Evolutionary conservation across 495 filamentous ascomycete species (phyloP), one percentile per base, ranked within the genome.

Genomic region (Talaromyces liani): DNA sequence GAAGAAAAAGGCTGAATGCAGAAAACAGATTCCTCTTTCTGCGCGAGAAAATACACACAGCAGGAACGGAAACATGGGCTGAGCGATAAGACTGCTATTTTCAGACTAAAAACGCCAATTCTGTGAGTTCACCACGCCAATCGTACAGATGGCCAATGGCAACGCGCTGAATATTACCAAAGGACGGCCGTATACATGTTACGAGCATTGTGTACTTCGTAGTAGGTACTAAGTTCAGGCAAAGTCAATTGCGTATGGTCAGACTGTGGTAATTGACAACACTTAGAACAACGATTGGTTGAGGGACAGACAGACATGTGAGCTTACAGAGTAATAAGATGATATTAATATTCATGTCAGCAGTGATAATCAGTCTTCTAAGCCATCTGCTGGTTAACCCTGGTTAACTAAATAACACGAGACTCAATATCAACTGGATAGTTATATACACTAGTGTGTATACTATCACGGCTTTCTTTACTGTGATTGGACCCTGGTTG

Each of bases 41-140:
- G 33, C 1, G n/a, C 1, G n/a, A 6, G n/a, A 45, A 45, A 7
- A 31, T 7, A 7, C 4, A 31, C 29, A 31, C 6, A 31, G 29
- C 29, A 7, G 41, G n/a, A 45, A 45, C n/a, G 16, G 14, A 18
- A 16, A n/a, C 6, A 45, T 10, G 5, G 12, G 14, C 14, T 18
- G 14, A 45, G 6, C 14, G 41, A 45, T 45, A 45, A 45, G 41
- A 49, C 36, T 49, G 18, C n/a, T 49, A 49, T 20, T 29, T 10
- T 29, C 53, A 29, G 53, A 56, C 53, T 56, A 56, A 31, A 56
- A 56, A 56, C 27, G 53, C 53, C 22, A n/a, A n/a, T n/a, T n/a
- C n/a, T n/a, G n/a, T 14, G 12, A 39, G 34, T 55, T 20, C 20
- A 25, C 10, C 25, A 55, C 22, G 7, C 51, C 22, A 55, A 14